These are phyloP conservation scores for Calonectria fujianensis DNA, from an alignment of 2,329 filamentous ascomycete species.

Conservation along the genomic window DNA sequence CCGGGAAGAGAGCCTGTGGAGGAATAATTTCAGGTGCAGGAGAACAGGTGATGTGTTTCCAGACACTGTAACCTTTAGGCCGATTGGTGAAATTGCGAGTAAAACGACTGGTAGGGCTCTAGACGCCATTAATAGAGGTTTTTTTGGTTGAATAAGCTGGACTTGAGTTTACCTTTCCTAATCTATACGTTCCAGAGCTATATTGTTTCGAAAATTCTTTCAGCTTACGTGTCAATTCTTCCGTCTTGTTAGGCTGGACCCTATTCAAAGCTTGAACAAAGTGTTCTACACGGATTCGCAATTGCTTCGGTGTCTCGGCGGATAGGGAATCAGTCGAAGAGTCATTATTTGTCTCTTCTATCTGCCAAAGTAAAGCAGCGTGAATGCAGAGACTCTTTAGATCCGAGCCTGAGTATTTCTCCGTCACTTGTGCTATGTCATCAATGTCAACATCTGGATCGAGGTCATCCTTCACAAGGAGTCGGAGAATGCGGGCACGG, in stretches of 20 bases:
- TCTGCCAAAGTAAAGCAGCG: slow-evolving; percentile 23
- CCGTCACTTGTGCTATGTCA: neutral
- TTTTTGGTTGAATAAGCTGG: neutral
- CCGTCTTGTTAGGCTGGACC: neutral
- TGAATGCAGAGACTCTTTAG: slow-evolving; percentile 27
- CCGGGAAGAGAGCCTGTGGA: neutral
- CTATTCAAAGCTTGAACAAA: neutral
- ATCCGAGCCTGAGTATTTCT: neutral
- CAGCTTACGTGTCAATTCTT: neutral
- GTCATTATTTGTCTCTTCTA: neutral
- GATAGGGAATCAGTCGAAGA: neutral
- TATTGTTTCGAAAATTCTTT: neutral
- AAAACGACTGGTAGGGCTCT: neutral
- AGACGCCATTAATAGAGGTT: neutral
- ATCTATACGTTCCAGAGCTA: neutral
- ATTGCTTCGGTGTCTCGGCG: neutral
- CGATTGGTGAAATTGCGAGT: neutral
- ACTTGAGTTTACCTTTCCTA: neutral
- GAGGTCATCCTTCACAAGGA: neutral
- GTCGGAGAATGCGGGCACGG: neutral
- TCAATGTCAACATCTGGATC: neutral
- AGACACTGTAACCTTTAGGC: neutral
- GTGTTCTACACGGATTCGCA: neutral
- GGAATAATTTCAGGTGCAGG: no score
- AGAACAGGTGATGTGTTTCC: neutral